These are phyloP conservation scores for Beauveria sp. DNA, from an alignment of 2,329 filamentous ascomycete genomes.

Conservation along the genomic window DNA sequence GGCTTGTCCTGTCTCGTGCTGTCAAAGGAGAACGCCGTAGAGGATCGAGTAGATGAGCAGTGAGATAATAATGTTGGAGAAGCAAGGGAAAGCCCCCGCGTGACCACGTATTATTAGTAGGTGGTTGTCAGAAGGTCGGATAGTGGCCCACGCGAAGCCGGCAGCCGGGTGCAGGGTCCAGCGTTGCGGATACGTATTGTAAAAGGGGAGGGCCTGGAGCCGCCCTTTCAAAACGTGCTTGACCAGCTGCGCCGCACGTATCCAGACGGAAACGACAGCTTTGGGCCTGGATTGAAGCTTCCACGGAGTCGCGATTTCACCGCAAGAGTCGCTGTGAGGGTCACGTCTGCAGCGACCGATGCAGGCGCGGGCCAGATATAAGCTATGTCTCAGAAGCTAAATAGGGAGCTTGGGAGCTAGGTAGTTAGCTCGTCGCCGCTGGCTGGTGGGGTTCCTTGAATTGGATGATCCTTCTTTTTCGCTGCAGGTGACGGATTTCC, in stretches of 20 bases:
- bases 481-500: background rate
- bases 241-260: background rate
- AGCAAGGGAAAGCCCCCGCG: background rate
- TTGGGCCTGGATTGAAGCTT: background rate
- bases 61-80: background rate
- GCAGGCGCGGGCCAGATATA: constrained; percentile 1
- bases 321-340: background rate
- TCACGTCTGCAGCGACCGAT: constrained; percentile 4
- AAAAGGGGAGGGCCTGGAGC: background rate
- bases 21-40: background rate
- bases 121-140: background rate
- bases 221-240: background rate
- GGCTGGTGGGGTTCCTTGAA: background rate
- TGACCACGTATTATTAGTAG: background rate
- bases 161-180: background rate
- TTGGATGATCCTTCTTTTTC: background rate
- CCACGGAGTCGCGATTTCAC: background rate
- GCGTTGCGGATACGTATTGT: background rate
- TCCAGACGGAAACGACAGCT: background rate
- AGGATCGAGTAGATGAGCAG: background rate
- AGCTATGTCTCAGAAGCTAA: constrained; percentile 7
- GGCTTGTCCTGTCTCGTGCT: background rate
- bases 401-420: background rate
- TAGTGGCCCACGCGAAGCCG: background rate
- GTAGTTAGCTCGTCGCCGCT: background rate